phyloP scores from a whole-genome alignment of 2,329 filamentous ascomycete genomes.

The Chaetomiaceae sp. region DNA sequence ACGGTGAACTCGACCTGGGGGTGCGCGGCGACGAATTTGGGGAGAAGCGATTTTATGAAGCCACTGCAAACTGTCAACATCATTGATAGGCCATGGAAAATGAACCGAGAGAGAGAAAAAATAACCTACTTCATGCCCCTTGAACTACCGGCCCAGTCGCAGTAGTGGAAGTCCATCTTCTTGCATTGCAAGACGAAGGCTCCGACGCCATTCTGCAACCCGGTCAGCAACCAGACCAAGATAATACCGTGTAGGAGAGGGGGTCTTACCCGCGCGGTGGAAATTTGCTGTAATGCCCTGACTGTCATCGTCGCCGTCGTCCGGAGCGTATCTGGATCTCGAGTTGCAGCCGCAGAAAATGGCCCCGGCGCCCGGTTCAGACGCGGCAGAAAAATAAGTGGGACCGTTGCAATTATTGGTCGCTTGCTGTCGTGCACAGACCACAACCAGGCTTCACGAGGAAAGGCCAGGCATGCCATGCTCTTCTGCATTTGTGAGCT shows the following conservation, averaged over 20 bases:
- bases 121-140: slow-evolving; percentile 80
- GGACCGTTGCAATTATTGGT: neutral
- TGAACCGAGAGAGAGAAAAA: too few species aligned
- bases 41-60: slow-evolving; percentile 75
- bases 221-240: slow-evolving; percentile 14
- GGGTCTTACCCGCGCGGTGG: slow-evolving; percentile 48
- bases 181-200: slow-evolving; percentile 98
- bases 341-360: slow-evolving; percentile 14
- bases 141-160: slow-evolving; percentile 92
- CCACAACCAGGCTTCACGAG: neutral
- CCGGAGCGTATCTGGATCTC: slow-evolving; percentile 21
- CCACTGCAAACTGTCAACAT: slow-evolving; percentile 47
- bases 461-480: slow-evolving; percentile 5
- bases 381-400: slow-evolving; percentile 15
- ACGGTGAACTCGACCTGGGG: slow-evolving; percentile 89
- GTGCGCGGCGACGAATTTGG: slow-evolving; percentile 73
- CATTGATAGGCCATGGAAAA: neutral
- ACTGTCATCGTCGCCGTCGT: slow-evolving; percentile 47
- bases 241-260: neutral
- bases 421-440: neutral
- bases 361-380: neutral
- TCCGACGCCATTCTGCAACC: slow-evolving; percentile 83
- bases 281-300: slow-evolving; percentile 49
- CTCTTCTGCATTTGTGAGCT: slow-evolving; percentile 2
- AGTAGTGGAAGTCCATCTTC: slow-evolving; percentile 93